Evolutionary conservation across 2,329 filamentous ascomycete genomes (phyloP).

Genomic region (Teratosphaeria gauchensis): DNA sequence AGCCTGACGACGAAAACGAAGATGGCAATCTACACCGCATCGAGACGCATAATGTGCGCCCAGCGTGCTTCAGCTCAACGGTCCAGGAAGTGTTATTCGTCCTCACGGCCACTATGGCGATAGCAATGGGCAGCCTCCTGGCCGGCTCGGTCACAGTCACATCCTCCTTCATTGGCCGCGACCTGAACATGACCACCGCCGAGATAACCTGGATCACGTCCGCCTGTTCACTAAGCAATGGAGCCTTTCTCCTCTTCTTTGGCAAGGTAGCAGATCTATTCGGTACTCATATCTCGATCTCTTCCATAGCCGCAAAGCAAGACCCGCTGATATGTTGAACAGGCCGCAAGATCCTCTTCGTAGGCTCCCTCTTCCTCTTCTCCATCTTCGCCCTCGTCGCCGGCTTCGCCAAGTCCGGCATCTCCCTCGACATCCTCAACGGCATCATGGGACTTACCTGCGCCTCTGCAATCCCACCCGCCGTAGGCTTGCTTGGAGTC

Average conservation of each 20-base stretch:
- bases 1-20: not conserved
- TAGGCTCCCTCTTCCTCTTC: conserved; percentile 51
- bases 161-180: conserved; percentile 49
- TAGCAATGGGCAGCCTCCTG: conserved; percentile 53
- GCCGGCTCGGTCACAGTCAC: conserved; percentile 52
- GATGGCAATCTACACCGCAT: conserved; percentile 5
- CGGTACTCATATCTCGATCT: conserved; percentile 25
- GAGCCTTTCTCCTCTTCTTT: conserved; percentile 57
- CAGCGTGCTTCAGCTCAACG: conserved; percentile 52
- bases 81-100: conserved; percentile 57
- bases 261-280: conserved; percentile 57
- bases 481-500: conserved; percentile 54
- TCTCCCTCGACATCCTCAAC: conserved; percentile 53
- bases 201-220: conserved; percentile 60
- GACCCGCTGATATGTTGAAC: too few relatives aligned
- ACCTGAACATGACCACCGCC: conserved; percentile 53
- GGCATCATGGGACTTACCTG: conserved; percentile 56
- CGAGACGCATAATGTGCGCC: conserved; percentile 29
- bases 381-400: conserved; percentile 47
- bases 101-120: conserved; percentile 56
- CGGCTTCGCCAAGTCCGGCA: conserved; percentile 50
- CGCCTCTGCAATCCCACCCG: conserved; percentile 54
- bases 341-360: conserved; percentile 50
- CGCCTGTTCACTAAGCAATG: conserved; percentile 52
- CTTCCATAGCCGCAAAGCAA: not conserved